Base-by-base conservation (phyloP, 1,284 basidiomycete genomes). In the Heterobasidion annosum region DNA sequence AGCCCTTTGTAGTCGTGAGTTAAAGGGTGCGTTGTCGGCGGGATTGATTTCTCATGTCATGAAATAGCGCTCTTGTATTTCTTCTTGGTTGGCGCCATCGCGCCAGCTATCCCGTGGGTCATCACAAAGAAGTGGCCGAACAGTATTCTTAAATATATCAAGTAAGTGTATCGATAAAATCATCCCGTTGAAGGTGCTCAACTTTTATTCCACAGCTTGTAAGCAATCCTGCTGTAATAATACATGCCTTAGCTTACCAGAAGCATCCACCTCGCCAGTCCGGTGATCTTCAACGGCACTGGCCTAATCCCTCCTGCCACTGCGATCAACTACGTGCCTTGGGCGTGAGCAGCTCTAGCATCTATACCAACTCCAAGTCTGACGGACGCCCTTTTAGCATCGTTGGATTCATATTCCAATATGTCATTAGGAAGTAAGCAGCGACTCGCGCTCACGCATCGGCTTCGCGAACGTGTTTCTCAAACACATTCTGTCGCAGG, bases 71-170 rank as follows among this genome's bases (percentile, higher is more conserved):
- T 76, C 15, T 58, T 66, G 16, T 73, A 66, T 56, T 78, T 77
- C 68, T 79, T 79, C 70, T 63, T 79, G 52, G 56, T 75, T 15
- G 77, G 76, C 13, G 72, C 74, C 4, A 37, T 73, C 15, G 66
- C 66, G 43, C 78, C 78, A 0, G 48, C 76, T 37, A 58, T 65
- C 16, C 64, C 69, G 16, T 79, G 71, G 69, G 35, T 70, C 54
- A 56, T 68, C 59, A 62, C 65, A 42, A 62, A 61, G 51, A 58
- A 69, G 62, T 70, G 65, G 65, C 68, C 69, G 44, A 63, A 70
- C 58, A 68, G 73, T 53, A 68, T 66, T 62, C 66, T 70, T 25
- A 73, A 73, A 61, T 73, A 72, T 58, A 66, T 73, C 61, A 74
- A 71, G 76, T 75, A 53, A 50, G 70, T 63, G 49, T 63, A 32